Conservation (phyloP, 2,329 filamentous ascomycete genomes). For the Bisporella sp. region DNA sequence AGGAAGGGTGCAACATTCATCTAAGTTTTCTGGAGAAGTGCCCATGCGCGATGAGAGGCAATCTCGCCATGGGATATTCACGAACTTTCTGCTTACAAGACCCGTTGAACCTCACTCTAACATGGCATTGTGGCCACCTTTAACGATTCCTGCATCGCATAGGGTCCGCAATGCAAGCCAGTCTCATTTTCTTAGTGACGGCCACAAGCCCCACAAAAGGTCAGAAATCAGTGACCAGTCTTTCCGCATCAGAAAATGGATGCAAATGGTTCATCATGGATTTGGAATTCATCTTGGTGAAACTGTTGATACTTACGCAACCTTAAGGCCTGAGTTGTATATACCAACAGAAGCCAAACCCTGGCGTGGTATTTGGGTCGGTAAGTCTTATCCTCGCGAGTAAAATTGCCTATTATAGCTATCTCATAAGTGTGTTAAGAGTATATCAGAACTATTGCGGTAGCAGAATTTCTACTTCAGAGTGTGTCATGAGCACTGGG, state of each 20-base stretch:
- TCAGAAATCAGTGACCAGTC: slow-evolving; percentile 59
- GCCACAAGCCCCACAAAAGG: slow-evolving; percentile 42
- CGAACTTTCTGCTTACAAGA: slow-evolving; percentile 61
- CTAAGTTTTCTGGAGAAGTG: slow-evolving; percentile 40
- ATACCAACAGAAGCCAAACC: slow-evolving; percentile 74
- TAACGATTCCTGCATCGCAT: slow-evolving; percentile 52
- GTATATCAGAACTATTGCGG: not conserved
- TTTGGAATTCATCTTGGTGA: slow-evolving; percentile 45
- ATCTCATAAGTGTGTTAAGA: too few relatives aligned
- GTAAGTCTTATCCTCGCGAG: too few relatives aligned
- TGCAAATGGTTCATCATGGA: slow-evolving; percentile 47
- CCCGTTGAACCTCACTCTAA: slow-evolving; percentile 32
- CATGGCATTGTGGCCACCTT: slow-evolving; percentile 68
- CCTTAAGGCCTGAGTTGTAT: slow-evolving; percentile 67
- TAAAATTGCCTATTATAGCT: not conserved
- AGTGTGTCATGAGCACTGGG: not conserved
- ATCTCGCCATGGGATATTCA: slow-evolving; percentile 45
- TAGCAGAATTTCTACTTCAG: too few relatives aligned
- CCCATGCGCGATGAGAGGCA: slow-evolving; percentile 44
- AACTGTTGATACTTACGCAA: slow-evolving; percentile 57
- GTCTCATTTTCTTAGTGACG: slow-evolving; percentile 32
- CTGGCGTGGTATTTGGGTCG: slow-evolving; percentile 82
- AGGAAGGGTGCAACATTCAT: slow-evolving; percentile 15
- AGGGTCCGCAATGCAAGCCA: slow-evolving; percentile 42
- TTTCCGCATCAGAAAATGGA: slow-evolving; percentile 73